Conservation (phyloP, 1,284 basidiomycete genomes). For the Phylloporus sp. region DNA sequence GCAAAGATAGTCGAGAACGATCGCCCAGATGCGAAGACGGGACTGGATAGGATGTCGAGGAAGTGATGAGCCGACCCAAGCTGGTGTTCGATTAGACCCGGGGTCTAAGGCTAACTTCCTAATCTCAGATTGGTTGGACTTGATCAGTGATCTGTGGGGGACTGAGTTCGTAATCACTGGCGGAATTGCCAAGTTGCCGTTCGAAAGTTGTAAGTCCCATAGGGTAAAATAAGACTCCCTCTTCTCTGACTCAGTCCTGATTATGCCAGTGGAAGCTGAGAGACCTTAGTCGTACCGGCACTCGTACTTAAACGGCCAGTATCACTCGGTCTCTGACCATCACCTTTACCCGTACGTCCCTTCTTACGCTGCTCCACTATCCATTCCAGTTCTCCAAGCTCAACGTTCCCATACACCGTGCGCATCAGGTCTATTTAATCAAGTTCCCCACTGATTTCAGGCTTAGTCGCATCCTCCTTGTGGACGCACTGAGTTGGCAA, state of each 20-base stretch:
- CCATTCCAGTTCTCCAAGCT: neutral
- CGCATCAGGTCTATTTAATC: neutral
- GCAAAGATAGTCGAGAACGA: no score
- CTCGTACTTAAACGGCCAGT: constrained; percentile 22
- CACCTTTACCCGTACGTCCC: neutral
- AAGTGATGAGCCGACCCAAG: no score
- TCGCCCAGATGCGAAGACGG: no score
- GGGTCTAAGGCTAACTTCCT: no score
- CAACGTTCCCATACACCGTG: constrained; percentile 26
- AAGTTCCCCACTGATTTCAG: constrained; percentile 2
- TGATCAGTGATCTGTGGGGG: no score
- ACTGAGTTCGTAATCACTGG: constrained; percentile 16
- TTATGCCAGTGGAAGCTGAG: constrained; percentile 25
- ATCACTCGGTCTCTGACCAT: neutral
- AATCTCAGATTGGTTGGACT: neutral
- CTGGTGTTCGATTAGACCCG: no score
- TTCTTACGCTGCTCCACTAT: neutral
- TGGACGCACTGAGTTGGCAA: constrained; percentile 29
- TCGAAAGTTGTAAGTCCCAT: neutral
- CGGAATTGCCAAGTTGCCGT: constrained; percentile 8
- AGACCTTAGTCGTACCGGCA: constrained; percentile 19
- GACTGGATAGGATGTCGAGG: no score
- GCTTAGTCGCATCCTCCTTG: constrained; percentile 20
- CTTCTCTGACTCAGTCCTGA: constrained; percentile 19
- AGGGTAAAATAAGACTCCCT: constrained; percentile 12